phyloP scores from a whole-genome alignment of 2,329 filamentous ascomycete genomes.

The Scolecobasidium constrictum region DNA sequence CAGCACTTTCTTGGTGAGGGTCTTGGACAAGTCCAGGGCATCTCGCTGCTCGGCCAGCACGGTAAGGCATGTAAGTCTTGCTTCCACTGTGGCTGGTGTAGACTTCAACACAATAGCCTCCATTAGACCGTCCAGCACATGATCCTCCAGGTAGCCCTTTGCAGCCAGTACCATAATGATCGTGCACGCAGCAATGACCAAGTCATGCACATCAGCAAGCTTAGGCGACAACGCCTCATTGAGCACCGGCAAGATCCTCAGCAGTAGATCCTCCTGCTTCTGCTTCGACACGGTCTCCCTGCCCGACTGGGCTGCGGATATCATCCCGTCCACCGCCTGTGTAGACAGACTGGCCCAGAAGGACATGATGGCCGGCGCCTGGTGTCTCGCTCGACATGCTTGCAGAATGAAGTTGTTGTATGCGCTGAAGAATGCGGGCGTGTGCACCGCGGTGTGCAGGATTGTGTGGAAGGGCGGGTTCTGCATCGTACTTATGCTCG shows the following conservation, averaged over 20 bases:
- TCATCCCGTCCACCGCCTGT: constrained; percentile 72
- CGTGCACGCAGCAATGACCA: constrained; percentile 87
- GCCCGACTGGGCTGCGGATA: constrained; percentile 68
- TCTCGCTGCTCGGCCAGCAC: constrained; percentile 73
- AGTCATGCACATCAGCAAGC: constrained; percentile 51
- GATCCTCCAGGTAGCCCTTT: constrained; percentile 69
- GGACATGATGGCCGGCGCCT: constrained; percentile 66
- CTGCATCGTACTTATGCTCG: constrained; percentile 70
- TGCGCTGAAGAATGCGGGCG: constrained; percentile 61
- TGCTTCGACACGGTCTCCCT: constrained; percentile 65
- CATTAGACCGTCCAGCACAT: constrained; percentile 77
- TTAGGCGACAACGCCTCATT: constrained; percentile 68
- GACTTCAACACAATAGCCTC: constrained; percentile 70
- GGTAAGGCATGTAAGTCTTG: constrained; percentile 68
- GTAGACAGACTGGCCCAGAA: constrained; percentile 89
- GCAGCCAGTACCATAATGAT: constrained; percentile 75
- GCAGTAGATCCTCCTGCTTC: constrained; percentile 66
- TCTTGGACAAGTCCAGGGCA: constrained; percentile 55
- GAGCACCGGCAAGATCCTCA: constrained; percentile 58
- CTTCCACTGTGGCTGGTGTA: constrained; percentile 59
- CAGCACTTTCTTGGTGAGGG: constrained; percentile 58
- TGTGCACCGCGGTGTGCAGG: constrained; percentile 73
- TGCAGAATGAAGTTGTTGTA: constrained; percentile 72
- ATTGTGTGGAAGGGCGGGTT: constrained; percentile 70
- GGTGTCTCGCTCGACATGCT: constrained; percentile 58